These are phyloP conservation scores for Schizophyllum commune DNA, from an alignment of 1,284 basidiomycete species.

Conservation along the genomic window DNA sequence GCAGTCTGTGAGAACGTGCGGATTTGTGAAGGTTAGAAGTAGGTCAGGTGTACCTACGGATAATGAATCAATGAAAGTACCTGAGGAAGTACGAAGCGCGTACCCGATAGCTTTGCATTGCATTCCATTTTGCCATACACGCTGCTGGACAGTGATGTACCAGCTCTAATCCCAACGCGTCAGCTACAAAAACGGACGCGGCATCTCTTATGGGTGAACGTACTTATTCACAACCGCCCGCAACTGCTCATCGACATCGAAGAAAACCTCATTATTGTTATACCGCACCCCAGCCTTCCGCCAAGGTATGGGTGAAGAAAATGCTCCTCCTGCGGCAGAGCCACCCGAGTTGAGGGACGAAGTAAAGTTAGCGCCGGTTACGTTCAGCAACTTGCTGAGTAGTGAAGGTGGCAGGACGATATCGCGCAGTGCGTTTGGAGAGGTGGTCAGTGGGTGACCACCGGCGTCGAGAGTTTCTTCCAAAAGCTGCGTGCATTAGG, in stretches of 20 bases:
- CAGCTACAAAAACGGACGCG: background rate
- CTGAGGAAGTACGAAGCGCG: slow-evolving; percentile 3
- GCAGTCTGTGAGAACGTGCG: slow-evolving; percentile 67
- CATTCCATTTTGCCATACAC: slow-evolving; percentile 79
- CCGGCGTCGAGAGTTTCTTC: slow-evolving; percentile 93
- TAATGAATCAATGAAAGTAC: slow-evolving; percentile 5
- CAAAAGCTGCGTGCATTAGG: slow-evolving; percentile 51
- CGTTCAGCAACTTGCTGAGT: slow-evolving; percentile 67
- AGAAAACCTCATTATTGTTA: slow-evolving; percentile 89
- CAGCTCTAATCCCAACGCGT: slow-evolving; percentile 43
- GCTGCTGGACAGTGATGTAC: slow-evolving; percentile 62
- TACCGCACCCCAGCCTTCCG: slow-evolving; percentile 80
- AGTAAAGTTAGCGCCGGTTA: slow-evolving; percentile 46
- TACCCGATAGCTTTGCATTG: slow-evolving; percentile 78
- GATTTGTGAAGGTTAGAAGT: slow-evolving; percentile 73
- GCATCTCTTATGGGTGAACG: slow-evolving; percentile 14
- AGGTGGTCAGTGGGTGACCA: slow-evolving; percentile 92
- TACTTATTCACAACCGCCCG: slow-evolving; percentile 81
- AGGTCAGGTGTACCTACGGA: slow-evolving; percentile 80
- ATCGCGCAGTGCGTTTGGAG: slow-evolving; percentile 85
- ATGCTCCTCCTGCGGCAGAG: slow-evolving; percentile 52
- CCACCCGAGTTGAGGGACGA: slow-evolving; percentile 32
- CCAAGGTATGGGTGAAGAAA: slow-evolving; percentile 94
- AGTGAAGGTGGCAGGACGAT: slow-evolving; percentile 87
- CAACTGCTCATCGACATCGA: slow-evolving; percentile 84